Base-by-base conservation (phyloP, 441 rosid species). In the Francoa sonchifolia region DNA sequence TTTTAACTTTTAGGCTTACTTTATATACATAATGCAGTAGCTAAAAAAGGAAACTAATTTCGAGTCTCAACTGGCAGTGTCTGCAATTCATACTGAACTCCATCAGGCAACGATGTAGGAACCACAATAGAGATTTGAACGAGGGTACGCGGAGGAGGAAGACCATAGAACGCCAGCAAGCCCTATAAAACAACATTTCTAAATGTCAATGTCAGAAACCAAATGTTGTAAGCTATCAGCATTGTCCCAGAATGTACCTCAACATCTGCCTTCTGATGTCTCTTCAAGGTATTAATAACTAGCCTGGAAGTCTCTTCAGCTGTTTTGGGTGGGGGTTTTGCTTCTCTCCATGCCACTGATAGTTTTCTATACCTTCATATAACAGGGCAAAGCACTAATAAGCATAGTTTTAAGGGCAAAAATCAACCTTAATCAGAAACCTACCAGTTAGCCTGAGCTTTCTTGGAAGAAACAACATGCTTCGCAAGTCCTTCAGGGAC, bases 111-210 rank as follows among this genome's bases (percentile, higher is more conserved):
- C 18, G 80, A 57, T 16, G 53, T 51, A 5, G 69, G 77, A 40
- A 55, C 64, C 10, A 38, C 79, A 31, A 58, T 15, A 36, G 85
- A 42, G 38, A 44, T 9, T 44, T 62, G 54, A 28, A 51, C 69
- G 1, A 62, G 62, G 19, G 71, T 32, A 17, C 74, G 73, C 22
- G 83, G 69, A 62, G 69, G 81, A 57, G 89, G 84, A 5, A 84
- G 85, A 21, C 94, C 88, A 63, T 82, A 89, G 67, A 73, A 82
- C 28, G 65, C 66, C 74, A 84, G 64, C 2, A 84, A 60, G 39
- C 94, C 97, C 92, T 81, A 48, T 29, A 29, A 10, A 29, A 8
- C 1, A 1, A 0, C 8, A 4, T 8, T 2, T 8, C 3, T 5
- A 6, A 28, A 11, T 28, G n/a, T n/a, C n/a, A n/a, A n/a, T n/a